phyloP scores from a whole-genome alignment of 306 rosid species.

The Glycine soja region DNA sequence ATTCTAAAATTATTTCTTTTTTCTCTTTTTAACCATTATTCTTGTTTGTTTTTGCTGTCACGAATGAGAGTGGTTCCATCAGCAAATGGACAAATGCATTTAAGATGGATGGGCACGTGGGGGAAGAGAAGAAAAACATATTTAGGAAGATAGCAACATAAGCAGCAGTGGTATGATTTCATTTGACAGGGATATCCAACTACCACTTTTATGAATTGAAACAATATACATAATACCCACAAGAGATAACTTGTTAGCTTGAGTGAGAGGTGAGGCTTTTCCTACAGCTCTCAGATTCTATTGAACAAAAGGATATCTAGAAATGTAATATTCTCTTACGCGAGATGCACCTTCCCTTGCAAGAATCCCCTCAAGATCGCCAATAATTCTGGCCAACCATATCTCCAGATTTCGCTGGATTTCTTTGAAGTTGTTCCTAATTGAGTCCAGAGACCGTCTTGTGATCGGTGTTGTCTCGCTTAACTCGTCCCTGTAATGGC shows the following conservation, averaged over 20 bases:
- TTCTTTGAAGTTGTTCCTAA: slow-evolving; percentile 78
- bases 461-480: slow-evolving; percentile 57
- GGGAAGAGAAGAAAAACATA: slow-evolving; percentile 29
- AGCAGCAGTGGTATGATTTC: slow-evolving; percentile 52
- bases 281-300: slow-evolving; percentile 47
- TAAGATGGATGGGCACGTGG: slow-evolving; percentile 20
- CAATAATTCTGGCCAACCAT: slow-evolving; percentile 93
- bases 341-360: slow-evolving; percentile 85
- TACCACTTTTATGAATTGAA: slow-evolving; percentile 57
- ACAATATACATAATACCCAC: slow-evolving; percentile 59
- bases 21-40: not conserved
- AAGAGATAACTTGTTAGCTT: slow-evolving; percentile 47
- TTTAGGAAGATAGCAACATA: slow-evolving; percentile 46
- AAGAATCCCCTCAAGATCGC: slow-evolving; percentile 89
- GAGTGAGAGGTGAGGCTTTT: slow-evolving; percentile 47
- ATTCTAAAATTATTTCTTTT: no score
- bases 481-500: slow-evolving; percentile 62
- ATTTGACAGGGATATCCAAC: slow-evolving; percentile 57
- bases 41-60: not conserved
- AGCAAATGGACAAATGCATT: slow-evolving; percentile 45
- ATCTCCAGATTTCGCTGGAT: slow-evolving; percentile 88
- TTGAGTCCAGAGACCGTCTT: slow-evolving; percentile 68
- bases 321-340: slow-evolving; percentile 70
- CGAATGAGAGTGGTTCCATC: slow-evolving; percentile 5
- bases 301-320: slow-evolving; percentile 81